Evolutionary conservation across 768 basidiomycete genomes (phyloP), one percentile per base, ranked within the genome.

Genomic region (Auricularia cornea): DNA sequence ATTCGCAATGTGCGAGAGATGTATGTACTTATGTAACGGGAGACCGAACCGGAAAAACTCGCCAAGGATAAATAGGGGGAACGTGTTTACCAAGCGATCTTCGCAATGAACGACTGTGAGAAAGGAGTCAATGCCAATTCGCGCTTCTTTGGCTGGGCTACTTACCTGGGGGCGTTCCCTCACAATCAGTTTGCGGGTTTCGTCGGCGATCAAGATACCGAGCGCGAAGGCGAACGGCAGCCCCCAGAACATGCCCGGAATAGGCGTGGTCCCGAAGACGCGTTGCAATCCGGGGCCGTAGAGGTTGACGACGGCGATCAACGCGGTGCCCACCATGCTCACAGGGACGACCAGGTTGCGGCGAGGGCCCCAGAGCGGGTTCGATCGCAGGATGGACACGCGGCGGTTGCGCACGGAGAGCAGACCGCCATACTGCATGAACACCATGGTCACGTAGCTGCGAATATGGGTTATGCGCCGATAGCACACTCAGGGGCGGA

Each of bases 381-480:
- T 79, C 31, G 78, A 78, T 18, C 75, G 70, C 41, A 80, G 62
- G 6, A 81, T 68, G 0, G 79, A 80, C 0, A 80, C 72, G 59
- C 79, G 75, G 61, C 79, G 72, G 69, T 80, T 80, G 2, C 80
- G 78, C 26, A 77, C 75, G 11, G 79, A 70, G 18, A 80, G 77
- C 20, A 81, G 71, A 35, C 62, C 73, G 3, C 79, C 78, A 48
- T 75, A 81, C 64, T 80, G 79, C 20, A 81, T 68, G 63, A 80
- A 75, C 48, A 82, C 81, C 68, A 82, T 75, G 20, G 81, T 78
- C 61, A 81, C 76, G 63, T 81, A 81, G 66, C 79, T 80, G 16
- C 62, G 10, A 3, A 30, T 10, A 12, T 60, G 48, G 14, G 32
- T 4, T 28, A 18, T n/a, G 0, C 33, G 59, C 65, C 56, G 63